These are phyloP conservation scores for Akanthomyces lecanii DNA, from an alignment of 2,329 filamentous ascomycete genomes.

Conservation along the genomic window DNA sequence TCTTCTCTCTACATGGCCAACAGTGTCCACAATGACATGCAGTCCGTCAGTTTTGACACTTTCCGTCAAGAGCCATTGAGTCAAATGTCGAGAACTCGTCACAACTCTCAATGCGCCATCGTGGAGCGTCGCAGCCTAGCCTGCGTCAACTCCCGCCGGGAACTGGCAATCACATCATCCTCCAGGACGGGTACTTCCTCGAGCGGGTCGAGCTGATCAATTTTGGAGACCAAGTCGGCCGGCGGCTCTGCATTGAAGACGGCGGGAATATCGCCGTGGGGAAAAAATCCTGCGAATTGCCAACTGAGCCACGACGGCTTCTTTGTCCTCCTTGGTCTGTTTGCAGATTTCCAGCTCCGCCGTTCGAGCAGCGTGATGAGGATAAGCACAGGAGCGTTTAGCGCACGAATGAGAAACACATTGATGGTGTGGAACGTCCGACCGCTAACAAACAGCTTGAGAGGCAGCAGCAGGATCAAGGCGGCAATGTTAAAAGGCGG, in stretches of 20 bases:
- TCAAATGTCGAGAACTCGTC: neutral
- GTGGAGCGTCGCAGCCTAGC: slow-evolving; percentile 2
- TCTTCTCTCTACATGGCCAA: no score
- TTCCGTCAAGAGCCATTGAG: no score
- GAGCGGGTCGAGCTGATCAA: slow-evolving; percentile 32
- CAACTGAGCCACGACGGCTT: slow-evolving; percentile 29
- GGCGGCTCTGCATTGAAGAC: slow-evolving; percentile 59
- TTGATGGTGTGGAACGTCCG: slow-evolving; percentile 69
- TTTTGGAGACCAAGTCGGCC: slow-evolving; percentile 31
- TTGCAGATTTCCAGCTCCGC: slow-evolving; percentile 35
- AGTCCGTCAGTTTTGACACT: no score
- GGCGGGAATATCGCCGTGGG: slow-evolving; percentile 56
- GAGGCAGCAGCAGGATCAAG: slow-evolving; percentile 57
- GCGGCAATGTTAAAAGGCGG: slow-evolving; percentile 60
- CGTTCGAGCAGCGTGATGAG: slow-evolving; percentile 58
- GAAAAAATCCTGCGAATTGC: slow-evolving; percentile 47
- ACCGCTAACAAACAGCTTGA: slow-evolving; percentile 59
- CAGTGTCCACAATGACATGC: no score
- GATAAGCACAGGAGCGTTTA: slow-evolving; percentile 62
- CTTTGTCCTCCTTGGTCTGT: slow-evolving; percentile 20
- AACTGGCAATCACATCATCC: slow-evolving; percentile 29
- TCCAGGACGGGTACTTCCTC: slow-evolving; percentile 32
- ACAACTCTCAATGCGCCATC: neutral
- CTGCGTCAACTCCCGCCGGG: slow-evolving; percentile 12
- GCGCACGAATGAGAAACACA: slow-evolving; percentile 56